Evolutionary conservation across 495 filamentous ascomycete genomes (phyloP), one percentile per base, ranked within the genome.

Genomic region (Astrothelium subdiscretum): DNA sequence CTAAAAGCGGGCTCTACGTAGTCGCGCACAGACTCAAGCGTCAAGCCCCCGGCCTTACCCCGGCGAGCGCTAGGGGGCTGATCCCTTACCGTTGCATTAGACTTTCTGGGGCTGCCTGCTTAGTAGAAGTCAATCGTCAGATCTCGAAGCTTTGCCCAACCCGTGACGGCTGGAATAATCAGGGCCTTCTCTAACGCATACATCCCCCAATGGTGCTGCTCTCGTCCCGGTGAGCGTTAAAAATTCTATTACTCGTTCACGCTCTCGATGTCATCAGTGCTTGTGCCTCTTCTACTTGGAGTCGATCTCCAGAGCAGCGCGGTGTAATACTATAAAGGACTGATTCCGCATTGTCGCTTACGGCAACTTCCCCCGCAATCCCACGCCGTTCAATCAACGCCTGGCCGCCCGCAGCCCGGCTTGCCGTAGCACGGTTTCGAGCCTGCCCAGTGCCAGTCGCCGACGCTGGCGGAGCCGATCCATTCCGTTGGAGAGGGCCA

Each of bases 311-410:
- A 27, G 48, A 54, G 8, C 0, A 29, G 24, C 24, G 29, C 24
- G n/a, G n/a, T 54, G 15, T 5, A 54, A 24, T 15, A 27, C 5
- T 12, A 24, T 5, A 26, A 5, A 27, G 22, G 48, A 54, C 8
- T 27, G 48, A 27, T 20, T 29, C 48, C 24, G 22, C 15, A 24
- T 54, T 2, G 24, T 27, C 48, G 48, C 48, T 27, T 54, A 54
- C 48, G 48, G 48, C 24, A 54, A 54, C 48, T 54, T 54, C 48
- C 48, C 48, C 48, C 48, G n/a, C 48, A 54, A 54, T 54, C 48
- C 48, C 48, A 29, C 48, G 48, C 24, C 48, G 24, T 54, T 12
- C 48, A 54, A 54, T 54, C 48, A 54, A 54, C 48, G 48, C 20
- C 24, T 54, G 24, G 48, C 48, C 8, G 48, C 48, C 48, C 48